A percentile compares a stretch with the other conserved stretches of the same genome.
Conservation (phyloP, 352 stramenopile species). For the Nothophytophthora sp. region DNA sequence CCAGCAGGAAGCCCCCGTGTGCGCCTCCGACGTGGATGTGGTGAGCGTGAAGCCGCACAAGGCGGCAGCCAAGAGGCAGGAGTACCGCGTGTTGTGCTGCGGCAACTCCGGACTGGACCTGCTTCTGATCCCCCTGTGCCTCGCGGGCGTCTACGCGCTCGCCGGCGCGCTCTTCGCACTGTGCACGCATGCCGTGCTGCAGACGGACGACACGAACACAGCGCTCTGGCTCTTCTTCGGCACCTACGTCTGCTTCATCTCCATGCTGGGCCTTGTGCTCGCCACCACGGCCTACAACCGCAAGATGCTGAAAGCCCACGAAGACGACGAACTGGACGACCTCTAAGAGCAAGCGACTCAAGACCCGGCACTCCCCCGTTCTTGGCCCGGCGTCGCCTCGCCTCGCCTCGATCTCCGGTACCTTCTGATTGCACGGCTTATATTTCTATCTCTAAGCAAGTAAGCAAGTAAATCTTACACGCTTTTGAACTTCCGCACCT, state of each 20-base stretch:
- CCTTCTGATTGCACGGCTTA: not conserved
- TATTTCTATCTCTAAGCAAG: no score
- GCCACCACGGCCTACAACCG: conserved; percentile 66
- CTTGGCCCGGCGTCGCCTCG: not conserved
- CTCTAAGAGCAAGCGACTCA: conserved; percentile 8
- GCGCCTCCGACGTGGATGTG: conserved; percentile 43
- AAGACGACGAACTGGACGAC: conserved; percentile 32
- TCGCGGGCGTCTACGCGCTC: conserved; percentile 61
- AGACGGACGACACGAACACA: conserved; percentile 77
- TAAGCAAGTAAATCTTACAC: not conserved
- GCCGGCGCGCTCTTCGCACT: conserved; percentile 72
- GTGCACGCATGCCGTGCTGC: conserved; percentile 68
- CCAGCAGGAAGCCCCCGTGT: conserved; percentile 13
- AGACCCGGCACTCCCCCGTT: not conserved
- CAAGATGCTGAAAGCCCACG: conserved; percentile 49
- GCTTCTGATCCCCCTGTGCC: conserved; percentile 65
- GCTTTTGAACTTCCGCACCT: conserved; percentile 1
- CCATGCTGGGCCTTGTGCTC: conserved; percentile 66
- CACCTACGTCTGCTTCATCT: conserved; percentile 64
- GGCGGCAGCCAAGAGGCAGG: conserved; percentile 16
- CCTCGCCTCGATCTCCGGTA: not conserved
- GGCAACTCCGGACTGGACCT: conserved; percentile 77
- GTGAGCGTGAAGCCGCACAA: conserved; percentile 61
- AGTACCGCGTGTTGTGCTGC: conserved; percentile 60
- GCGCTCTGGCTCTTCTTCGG: conserved; percentile 83